Conservation (phyloP, 371 early-diverging fungal species). For the Actinomortierella ambigua region DNA sequence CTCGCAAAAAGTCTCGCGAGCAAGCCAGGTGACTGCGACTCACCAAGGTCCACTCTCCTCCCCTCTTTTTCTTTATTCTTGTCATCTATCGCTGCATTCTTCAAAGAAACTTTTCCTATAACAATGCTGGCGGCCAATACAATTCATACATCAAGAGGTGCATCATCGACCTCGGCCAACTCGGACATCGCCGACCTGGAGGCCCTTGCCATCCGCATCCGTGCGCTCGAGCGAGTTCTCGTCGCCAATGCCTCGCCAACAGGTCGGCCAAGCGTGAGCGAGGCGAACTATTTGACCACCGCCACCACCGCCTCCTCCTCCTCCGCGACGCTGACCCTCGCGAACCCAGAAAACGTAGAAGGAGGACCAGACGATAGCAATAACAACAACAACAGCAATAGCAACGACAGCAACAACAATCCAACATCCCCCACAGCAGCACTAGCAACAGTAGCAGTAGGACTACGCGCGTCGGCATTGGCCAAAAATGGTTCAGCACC, state of each 20-base stretch:
- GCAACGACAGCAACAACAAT: slow-evolving; percentile 6
- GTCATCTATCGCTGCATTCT: no score
- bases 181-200: slow-evolving; percentile 23
- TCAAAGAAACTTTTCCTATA: no score
- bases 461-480: no score
- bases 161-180: no score
- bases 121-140: no score
- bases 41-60: no score
- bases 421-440: slow-evolving; percentile 6
- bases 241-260: slow-evolving; percentile 15
- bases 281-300: slow-evolving; percentile 8
- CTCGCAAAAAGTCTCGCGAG: no score
- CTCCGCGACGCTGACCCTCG: slow-evolving; percentile 6
- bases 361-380: background rate
- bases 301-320: background rate
- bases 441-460: slow-evolving; percentile 1
- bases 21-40: no score
- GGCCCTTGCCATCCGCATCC: slow-evolving; percentile 29
- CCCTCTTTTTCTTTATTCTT: no score
- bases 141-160: no score
- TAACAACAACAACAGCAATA: background rate
- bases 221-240: slow-evolving; percentile 25
- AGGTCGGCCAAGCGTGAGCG: slow-evolving; percentile 2
- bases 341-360: background rate
- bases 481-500: no score